These are phyloP conservation scores for Syncephalastrum racemosum DNA, from an alignment of 371 early-diverging fungal species.

Conservation along the genomic window DNA sequence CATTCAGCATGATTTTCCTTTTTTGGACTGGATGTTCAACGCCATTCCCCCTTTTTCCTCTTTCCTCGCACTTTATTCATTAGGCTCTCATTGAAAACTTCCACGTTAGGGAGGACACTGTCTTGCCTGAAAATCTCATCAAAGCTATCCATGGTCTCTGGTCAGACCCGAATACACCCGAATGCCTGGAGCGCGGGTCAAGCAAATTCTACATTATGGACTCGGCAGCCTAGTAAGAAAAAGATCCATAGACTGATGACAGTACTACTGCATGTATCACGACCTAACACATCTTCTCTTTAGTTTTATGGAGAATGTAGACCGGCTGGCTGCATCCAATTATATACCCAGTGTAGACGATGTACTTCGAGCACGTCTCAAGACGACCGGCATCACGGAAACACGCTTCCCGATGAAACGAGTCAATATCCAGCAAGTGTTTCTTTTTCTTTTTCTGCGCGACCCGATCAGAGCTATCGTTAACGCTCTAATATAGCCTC, in stretches of 20 bases:
- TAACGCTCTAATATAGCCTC: constrained; percentile 40
- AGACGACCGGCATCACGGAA: constrained; percentile 77
- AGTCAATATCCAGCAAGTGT: constrained; percentile 30
- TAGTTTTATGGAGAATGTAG: constrained; percentile 54
- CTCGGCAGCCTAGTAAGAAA: constrained; percentile 65
- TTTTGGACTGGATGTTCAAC: constrained; percentile 1
- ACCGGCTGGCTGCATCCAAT: constrained; percentile 49
- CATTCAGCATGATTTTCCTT: constrained; percentile 5
- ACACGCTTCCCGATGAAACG: constrained; percentile 62
- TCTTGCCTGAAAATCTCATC: constrained; percentile 18
- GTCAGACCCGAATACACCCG: constrained; percentile 58
- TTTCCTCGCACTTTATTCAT: no score
- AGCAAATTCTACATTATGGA: constrained; percentile 77
- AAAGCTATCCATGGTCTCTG: constrained; percentile 63
- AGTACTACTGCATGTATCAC: not conserved
- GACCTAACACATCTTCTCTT: constrained; percentile 1
- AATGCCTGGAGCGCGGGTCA: constrained; percentile 51
- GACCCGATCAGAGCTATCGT: not conserved
- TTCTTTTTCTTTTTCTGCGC: no score
- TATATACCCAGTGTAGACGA: constrained; percentile 67
- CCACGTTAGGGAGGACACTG: constrained; percentile 9
- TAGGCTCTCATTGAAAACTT: constrained; percentile 10
- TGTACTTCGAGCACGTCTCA: constrained; percentile 73
- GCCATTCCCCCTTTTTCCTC: not conserved
- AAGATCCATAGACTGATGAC: no score